Evolutionary conservation across 495 filamentous ascomycete species (phyloP).

Genomic region (Thozetella sp.): DNA sequence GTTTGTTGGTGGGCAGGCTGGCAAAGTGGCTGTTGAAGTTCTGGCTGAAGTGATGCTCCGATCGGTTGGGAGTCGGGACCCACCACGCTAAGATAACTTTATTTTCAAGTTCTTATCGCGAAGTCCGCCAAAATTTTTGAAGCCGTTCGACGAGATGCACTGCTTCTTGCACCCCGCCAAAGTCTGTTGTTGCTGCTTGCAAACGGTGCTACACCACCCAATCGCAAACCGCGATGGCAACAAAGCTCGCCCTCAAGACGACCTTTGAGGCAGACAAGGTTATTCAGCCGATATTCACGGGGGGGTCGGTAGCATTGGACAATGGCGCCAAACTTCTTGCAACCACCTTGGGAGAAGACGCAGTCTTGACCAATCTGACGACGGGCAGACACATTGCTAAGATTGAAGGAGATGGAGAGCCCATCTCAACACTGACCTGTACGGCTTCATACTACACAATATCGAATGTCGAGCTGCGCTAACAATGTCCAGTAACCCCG

Average conservation of each 20-base stretch:
- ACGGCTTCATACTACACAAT: too few relatives aligned
- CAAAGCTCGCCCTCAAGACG: constrained; percentile 61
- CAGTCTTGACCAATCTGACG: constrained; percentile 79
- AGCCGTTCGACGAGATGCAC: neutral
- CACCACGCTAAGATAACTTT: constrained; percentile 41
- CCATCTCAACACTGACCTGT: constrained; percentile 84
- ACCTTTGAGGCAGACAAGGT: constrained; percentile 82
- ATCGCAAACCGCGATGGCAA: constrained; percentile 42
- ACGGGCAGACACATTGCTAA: constrained; percentile 81
- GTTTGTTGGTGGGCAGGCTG: too few relatives aligned
- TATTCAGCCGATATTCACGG: constrained; percentile 92
- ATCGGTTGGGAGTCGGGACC: constrained; percentile 8
- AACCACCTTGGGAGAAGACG: constrained; percentile 87
- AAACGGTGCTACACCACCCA: neutral
- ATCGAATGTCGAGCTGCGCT: too few relatives aligned
- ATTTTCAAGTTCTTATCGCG: constrained; percentile 27
- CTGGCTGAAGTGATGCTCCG: neutral
- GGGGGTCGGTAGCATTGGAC: constrained; percentile 84
- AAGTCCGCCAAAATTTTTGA: constrained; percentile 15
- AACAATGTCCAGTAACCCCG: constrained; percentile 68
- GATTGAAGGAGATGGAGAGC: constrained; percentile 94
- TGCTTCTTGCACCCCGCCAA: neutral
- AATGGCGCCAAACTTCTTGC: constrained; percentile 80
- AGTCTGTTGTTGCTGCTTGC: neutral
- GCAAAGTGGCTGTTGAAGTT: neutral